Percentiles rank a stretch among this genome's conserved stretches.
Evolutionary conservation across 768 basidiomycete species (phyloP).

Genomic region (Collybia sordida): DNA sequence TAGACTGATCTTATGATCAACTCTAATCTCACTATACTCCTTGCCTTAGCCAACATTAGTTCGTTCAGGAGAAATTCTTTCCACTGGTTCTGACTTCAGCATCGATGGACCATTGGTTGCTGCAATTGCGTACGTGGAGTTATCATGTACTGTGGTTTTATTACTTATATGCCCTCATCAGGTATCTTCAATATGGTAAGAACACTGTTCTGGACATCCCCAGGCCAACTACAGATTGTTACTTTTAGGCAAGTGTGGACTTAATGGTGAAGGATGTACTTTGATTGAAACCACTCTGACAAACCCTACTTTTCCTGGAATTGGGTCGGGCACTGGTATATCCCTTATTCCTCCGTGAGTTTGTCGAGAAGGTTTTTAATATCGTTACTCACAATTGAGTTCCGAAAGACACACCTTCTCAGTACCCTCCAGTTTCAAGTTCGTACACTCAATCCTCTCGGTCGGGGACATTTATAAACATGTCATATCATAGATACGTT

Average conservation of each 20-base stretch:
- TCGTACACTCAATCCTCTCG: background rate
- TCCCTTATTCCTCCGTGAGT: conserved; percentile 42
- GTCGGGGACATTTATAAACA: background rate
- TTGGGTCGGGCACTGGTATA: conserved; percentile 34
- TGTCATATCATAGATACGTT: too few relatives aligned
- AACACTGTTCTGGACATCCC: background rate
- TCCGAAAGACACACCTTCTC: conserved; percentile 34
- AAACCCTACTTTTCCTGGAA: conserved; percentile 28
- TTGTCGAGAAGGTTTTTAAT: conserved; percentile 4
- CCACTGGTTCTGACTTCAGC: conserved; percentile 26
- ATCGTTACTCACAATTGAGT: conserved; percentile 10
- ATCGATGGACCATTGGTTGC: conserved; percentile 23
- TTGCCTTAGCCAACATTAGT: conserved; percentile 27
- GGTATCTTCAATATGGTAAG: conserved; percentile 30
- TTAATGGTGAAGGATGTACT: conserved; percentile 39
- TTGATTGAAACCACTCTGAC: conserved; percentile 34
- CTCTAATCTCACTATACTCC: too few relatives aligned
- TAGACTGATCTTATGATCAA: background rate
- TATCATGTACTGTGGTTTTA: background rate
- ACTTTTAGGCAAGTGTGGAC: conserved; percentile 29
- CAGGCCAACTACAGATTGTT: background rate
- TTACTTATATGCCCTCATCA: conserved; percentile 1
- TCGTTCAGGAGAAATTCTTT: conserved; percentile 26
- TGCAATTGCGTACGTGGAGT: conserved; percentile 34
- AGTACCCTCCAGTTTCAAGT: conserved; percentile 40